Evolutionary conservation across 345 rosid species (phyloP), one percentile per base, ranked within the genome.

Genomic region (Pseudoturritis turrita): DNA sequence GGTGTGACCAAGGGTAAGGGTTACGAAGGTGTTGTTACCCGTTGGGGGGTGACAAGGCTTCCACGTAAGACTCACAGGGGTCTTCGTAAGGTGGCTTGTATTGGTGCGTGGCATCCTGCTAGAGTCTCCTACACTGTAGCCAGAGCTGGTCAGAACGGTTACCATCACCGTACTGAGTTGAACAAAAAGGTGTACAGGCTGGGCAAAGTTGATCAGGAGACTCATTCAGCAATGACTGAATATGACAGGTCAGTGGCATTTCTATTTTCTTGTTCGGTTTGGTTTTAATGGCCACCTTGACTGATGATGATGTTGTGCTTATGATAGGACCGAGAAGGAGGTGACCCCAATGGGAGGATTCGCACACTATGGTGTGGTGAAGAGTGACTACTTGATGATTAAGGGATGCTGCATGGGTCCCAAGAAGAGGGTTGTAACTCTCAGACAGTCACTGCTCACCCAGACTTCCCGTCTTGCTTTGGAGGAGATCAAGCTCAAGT

Each of bases 91-190:
- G 97, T 90, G 8, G 97, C 97, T 67, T 90, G 97, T 83, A 90
- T 90, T 5, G 97, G 97, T 36, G 92, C 97, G 29, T 90, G 97
- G 97, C 97, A 90, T 84, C 97, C 97, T 28, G 97, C 97, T 23
- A 87, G 97, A 72, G 97, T 90, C 9, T 90, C 95, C 10, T 90
- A 80, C 71, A 90, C 97, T 1, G 97, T 90, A 11, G 97, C 97
- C 37, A 84, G 97, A 72, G 97, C 97, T 79, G 97, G 97, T 76
- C 97, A 90, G 76, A 90, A 90, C 29, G 95, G 97, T 35, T 90
- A 86, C 75, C 97, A 90, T 70, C 97, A 88, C 72, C 88, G 97
- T 53, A 90, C 95, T 49, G 92, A 90, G 55, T 72, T 88, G 87
- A 90, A 90, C 89, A 90, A 90, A 81, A 90, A 90, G 83, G 47